Percentiles rank a stretch among this genome's conserved stretches.
Conservation (phyloP, 208 protist genomes). For the Leishmania guyanensis region DNA sequence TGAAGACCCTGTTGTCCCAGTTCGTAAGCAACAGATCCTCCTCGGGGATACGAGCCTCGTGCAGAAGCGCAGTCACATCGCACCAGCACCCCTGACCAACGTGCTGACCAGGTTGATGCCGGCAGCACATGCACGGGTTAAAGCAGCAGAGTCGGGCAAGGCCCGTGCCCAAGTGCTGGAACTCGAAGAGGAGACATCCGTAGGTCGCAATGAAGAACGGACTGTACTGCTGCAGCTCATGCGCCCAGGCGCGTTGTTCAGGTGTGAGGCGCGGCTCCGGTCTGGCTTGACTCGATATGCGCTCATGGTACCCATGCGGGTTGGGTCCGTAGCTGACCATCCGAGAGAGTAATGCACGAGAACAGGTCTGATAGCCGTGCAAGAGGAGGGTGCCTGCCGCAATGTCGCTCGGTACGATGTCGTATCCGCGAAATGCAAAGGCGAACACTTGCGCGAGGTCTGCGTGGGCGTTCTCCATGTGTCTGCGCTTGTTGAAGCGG, state of each 20-base stretch:
- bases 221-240: constrained; percentile 63
- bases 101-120: constrained; percentile 45
- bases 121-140: constrained; percentile 76
- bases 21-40: constrained; percentile 73
- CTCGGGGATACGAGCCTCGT: constrained; percentile 51
- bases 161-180: constrained; percentile 62
- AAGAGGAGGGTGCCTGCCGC: constrained; percentile 83
- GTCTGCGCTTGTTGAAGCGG: constrained; percentile 24
- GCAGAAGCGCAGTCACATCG: constrained; percentile 69
- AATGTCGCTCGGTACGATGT: constrained; percentile 87
- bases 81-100: constrained; percentile 54
- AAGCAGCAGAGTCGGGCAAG: constrained; percentile 58
- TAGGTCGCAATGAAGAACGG: constrained; percentile 81
- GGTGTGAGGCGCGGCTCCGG: constrained; percentile 40
- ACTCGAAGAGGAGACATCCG: constrained; percentile 77
- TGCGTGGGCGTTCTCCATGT: constrained; percentile 54
- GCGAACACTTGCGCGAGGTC: constrained; percentile 72
- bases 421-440: constrained; percentile 73
- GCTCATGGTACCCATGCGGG: constrained; percentile 38
- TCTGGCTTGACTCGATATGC: constrained; percentile 54
- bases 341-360: constrained; percentile 25
- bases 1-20: constrained; percentile 71
- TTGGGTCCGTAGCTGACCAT: constrained; percentile 42
- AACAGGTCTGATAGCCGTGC: constrained; percentile 63
- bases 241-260: constrained; percentile 35